phyloP scores from a whole-genome alignment of 495 filamentous ascomycete species.

The Neurospora sublineolata region DNA sequence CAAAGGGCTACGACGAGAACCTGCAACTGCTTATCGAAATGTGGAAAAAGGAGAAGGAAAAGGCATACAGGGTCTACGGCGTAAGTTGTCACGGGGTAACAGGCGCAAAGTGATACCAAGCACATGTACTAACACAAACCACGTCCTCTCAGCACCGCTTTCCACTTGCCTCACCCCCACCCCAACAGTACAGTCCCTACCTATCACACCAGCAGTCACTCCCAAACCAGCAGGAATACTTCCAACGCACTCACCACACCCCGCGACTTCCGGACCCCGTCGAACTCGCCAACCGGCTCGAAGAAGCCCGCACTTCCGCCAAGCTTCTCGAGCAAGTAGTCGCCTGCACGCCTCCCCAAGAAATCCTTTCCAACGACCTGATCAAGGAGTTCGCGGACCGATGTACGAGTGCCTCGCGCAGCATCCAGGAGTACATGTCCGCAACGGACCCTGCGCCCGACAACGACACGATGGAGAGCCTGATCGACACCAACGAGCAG shows the following conservation, averaged over 20 bases:
- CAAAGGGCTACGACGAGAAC: slow-evolving; percentile 62
- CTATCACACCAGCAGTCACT: neutral
- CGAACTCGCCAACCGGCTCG: slow-evolving; percentile 75
- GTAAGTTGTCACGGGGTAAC: slow-evolving; percentile 19
- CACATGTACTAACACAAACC: neutral
- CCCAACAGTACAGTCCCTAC: neutral
- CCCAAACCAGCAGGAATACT: slow-evolving; percentile 27
- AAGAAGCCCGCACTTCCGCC: slow-evolving; percentile 81
- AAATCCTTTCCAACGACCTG: slow-evolving; percentile 71
- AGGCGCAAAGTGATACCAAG: neutral
- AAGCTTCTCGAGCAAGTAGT: slow-evolving; percentile 84
- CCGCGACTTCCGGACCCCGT: slow-evolving; percentile 53
- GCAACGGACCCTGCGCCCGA: slow-evolving; percentile 69
- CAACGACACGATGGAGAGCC: slow-evolving; percentile 75
- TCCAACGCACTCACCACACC: slow-evolving; percentile 30
- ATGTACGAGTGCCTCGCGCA: slow-evolving; percentile 64
- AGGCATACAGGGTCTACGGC: slow-evolving; percentile 32
- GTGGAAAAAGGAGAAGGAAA: slow-evolving; percentile 82
- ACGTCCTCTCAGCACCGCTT: neutral
- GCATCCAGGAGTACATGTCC: slow-evolving; percentile 74
- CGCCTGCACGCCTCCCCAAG: slow-evolving; percentile 63
- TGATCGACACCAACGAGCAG: slow-evolving; percentile 93
- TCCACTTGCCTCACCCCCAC: neutral
- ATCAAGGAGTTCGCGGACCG: slow-evolving; percentile 87
- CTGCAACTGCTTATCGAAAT: slow-evolving; percentile 56